Evolutionary conservation across 139 green algal genomes (phyloP), one percentile per base, ranked within the genome.

Genomic region (Edaphochlamys debaryana): DNA sequence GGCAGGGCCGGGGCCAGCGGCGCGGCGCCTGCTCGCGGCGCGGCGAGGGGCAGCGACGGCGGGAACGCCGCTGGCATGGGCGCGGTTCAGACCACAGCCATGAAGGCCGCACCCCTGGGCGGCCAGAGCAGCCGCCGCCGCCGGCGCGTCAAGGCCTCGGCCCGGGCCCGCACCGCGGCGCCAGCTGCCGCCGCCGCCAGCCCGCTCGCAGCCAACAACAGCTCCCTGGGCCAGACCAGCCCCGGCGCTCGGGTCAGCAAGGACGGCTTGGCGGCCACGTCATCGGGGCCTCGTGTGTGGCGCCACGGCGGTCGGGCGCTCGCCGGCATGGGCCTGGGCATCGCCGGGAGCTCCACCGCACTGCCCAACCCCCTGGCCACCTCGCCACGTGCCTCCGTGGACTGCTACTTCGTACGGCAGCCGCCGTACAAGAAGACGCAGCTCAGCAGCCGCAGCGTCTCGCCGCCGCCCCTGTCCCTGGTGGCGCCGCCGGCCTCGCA

Each of bases 271-370:
- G n/a, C n/a, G n/a, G n/a, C n/a, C n/a, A n/a, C n/a, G n/a, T n/a
- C n/a, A n/a, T n/a, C n/a, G n/a, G n/a, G n/a, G n/a, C n/a, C n/a
- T n/a, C n/a, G n/a, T n/a, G n/a, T 48, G 29, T 81, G 75, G 75
- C 58, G 75, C 30, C 75, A 81, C 41, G 75, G 75, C n/a, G 75
- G 75, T n/a, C 75, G 75, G 0, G 75, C 75, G 8, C 29, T 81
- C 3, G 60, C 60, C 0, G 30, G 40, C 41, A 34, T 27, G n/a
- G 60, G 75, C 2, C 0, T 63, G 1, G 60, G 64, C 56, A 41
- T 80, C 15, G 73, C 54, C 29, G 56, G 60, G 6, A 29, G 19
- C 19, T 25, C 54, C 34, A 25, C 45, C 38, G 37, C 58, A 23
- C 20, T 4, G 19, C 9, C 37, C 30, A 4, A 38, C 15, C 23